Conservation (phyloP, 2,329 filamentous ascomycete species). For the Arachnomyces sp. region DNA sequence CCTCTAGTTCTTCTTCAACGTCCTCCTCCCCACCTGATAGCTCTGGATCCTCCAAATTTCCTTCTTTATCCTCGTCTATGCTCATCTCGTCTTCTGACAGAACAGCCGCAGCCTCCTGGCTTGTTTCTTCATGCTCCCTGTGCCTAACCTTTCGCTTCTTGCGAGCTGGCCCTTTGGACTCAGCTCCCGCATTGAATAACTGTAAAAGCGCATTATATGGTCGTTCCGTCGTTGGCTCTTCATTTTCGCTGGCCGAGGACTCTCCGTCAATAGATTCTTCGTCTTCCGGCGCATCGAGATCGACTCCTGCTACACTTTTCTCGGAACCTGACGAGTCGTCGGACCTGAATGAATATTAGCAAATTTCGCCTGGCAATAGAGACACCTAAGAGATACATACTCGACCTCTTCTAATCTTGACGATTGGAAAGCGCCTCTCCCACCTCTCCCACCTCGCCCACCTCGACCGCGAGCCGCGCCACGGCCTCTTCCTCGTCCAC, state of each 20-base stretch:
- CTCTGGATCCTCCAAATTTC: conserved; percentile 41
- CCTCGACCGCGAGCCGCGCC: conserved; percentile 17
- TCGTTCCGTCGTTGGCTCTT: conserved; percentile 31
- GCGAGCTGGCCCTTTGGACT: conserved; percentile 37
- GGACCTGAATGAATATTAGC: conserved; percentile 15
- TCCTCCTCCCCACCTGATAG: conserved; percentile 36
- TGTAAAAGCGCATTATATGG: conserved; percentile 53
- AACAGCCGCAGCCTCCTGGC: conserved; percentile 11
- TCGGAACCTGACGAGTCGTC: conserved; percentile 22
- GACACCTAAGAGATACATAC: conserved; percentile 19
- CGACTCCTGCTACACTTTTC: conserved; percentile 31
- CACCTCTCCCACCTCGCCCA: conserved; percentile 25
- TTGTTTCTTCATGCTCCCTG: conserved; percentile 19
- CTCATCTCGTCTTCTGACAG: conserved; percentile 15
- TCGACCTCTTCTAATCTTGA: conserved; percentile 33
- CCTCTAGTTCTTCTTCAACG: conserved; percentile 29
- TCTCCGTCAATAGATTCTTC: conserved; percentile 28
- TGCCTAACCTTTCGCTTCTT: conserved; percentile 48
- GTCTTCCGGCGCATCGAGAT: conserved; percentile 36
- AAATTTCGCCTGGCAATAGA: neutral
- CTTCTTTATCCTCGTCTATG: conserved; percentile 22
- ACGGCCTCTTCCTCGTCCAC: conserved; percentile 11
- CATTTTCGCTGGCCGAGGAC: conserved; percentile 38
- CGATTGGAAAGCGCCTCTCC: conserved; percentile 28
- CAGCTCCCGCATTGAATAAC: conserved; percentile 41